Evolutionary conservation across 192 early-diverging fungal genomes (phyloP).

Genomic region (Coemansia biformis): DNA sequence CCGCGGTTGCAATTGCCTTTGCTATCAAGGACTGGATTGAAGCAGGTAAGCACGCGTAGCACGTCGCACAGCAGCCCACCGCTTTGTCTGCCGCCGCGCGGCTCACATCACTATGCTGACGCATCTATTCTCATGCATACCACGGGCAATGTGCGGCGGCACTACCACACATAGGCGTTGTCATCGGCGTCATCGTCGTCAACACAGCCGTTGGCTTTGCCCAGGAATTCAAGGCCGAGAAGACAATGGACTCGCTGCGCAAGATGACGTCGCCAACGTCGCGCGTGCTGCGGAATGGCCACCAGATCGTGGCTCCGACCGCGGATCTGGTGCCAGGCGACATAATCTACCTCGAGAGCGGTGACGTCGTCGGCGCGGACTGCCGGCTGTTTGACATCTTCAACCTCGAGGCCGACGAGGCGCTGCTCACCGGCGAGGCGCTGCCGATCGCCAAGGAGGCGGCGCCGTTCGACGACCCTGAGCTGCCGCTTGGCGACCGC

Average conservation of each 20-base stretch:
- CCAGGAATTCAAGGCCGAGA: constrained; percentile 93
- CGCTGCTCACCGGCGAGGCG: constrained; percentile 87
- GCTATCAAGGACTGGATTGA: constrained; percentile 62
- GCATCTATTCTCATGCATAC: too few relatives aligned
- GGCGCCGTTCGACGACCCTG: constrained; percentile 60
- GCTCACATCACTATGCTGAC: too few relatives aligned
- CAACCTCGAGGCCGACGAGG: constrained; percentile 90
- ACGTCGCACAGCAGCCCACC: too few relatives aligned
- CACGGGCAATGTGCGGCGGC: too few relatives aligned
- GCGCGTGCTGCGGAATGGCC: constrained; percentile 79
- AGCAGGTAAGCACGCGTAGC: constrained; percentile 48
- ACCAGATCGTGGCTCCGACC: constrained; percentile 66
- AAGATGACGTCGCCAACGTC: constrained; percentile 83
- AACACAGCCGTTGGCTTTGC: constrained; percentile 90
- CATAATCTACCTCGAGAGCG: constrained; percentile 84
- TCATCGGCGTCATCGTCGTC: constrained; percentile 75
- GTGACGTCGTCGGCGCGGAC: constrained; percentile 92
- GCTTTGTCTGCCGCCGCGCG: too few relatives aligned
- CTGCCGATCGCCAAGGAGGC: constrained; percentile 72
- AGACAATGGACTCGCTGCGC: constrained; percentile 89
- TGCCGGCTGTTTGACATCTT: constrained; percentile 75
- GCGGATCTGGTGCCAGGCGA: constrained; percentile 84
- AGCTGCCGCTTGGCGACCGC: constrained; percentile 81
- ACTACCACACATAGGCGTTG: constrained; percentile 54
- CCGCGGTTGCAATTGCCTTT: constrained; percentile 60